Evolutionary conservation across 169 alveolate species (phyloP), one percentile per base, ranked within the genome.

Genomic region (Blepharisma undulans): DNA sequence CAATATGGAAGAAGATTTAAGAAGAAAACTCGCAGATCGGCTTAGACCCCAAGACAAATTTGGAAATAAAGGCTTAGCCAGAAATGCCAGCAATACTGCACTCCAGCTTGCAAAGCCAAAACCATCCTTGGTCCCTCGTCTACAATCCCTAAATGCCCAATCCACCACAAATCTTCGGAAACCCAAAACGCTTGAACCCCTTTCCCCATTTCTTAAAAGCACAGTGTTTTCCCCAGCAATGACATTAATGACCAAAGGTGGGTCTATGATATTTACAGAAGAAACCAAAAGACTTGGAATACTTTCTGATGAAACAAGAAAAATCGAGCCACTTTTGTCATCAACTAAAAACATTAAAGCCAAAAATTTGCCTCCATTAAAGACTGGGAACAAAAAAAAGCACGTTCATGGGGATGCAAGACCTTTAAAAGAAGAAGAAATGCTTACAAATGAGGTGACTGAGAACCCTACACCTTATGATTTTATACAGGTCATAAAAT

Each of bases 391-490:
- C 7, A 86, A 25, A 25, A 86, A 72, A 72, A 25, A 25, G 33
- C 91, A 86, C 72, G 25, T 29, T 29, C 91, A 86, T 32, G 91
- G 91, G 71, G 84, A 86, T 25, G 72, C n/a, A 72, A 72, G 36
- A 34, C 29, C 72, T 25, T 22, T 82, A 22, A 33, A 82, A 60
- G 78, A 82, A 22, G 60, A 60, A 59, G 76, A 82, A 34, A 34
- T 25, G 27, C 32, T 74, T 25, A 74, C 80, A 25, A 22, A 22
- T 74, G 80, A 74, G 12, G 66, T 48, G 16, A 18, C 60, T 4
- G 36, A 82, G 29, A 22, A 60, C 80, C 66, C 93, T 18, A 89
- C 96, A 34, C 98, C 97, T 18, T 84, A 93, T 78, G 98, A 96
- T 32, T 96, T 96, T 60, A 95, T 94, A 21, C 93, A 93, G 25